Base-by-base conservation (phyloP, 768 basidiomycete species). In the Termitomyces sp. region DNA sequence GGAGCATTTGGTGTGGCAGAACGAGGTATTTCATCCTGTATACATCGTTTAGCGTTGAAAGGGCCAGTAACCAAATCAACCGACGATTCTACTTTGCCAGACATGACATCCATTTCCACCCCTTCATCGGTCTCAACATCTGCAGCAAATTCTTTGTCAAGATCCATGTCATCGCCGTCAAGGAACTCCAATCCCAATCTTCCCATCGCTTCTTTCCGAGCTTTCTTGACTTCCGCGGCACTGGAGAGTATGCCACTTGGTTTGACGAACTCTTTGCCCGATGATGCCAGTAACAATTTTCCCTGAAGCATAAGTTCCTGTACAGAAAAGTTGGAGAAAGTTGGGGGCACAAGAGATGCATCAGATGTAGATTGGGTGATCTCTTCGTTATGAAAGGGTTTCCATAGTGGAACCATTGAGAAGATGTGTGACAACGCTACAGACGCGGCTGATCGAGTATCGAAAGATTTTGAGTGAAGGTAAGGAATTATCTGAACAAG, bases 391-490 rank as follows among this genome's bases (percentile, higher is more conserved):
- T 75, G 70, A 35, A 72, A 62, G n/a, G 85, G 84, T 68, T 72
- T 78, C 87, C 94, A 96, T 61, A 82, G 75, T 0, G 96, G 95
- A 1, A 94, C 86, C 15, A 89, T 78, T 6, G 85, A 78, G 61
- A 90, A 94, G 57, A 98, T 91, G 51, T 92, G 86, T 0, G 91
- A 92, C 44, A 98, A 78, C 0, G 97, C 91, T 54, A 85, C 81
- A 0, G 94, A 92, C 0, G 94, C 93, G 0, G 97, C 94, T 3
- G 85, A 83, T 44, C 97, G 84, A 2, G 96, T 94, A 57, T 99
- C 97, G 60, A 85, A 86, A n/a, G 88, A 89, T 73, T 90, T 92
- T 41, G 93, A 94, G 67, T 91, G 89, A 1, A 98, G 77, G 68
- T 82, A 94, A 5, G 97, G 97, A 12, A 98, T 75, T 63, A 99